These are phyloP conservation scores for Epichloe elymi DNA, from an alignment of 2,329 filamentous ascomycete species.

Conservation along the genomic window DNA sequence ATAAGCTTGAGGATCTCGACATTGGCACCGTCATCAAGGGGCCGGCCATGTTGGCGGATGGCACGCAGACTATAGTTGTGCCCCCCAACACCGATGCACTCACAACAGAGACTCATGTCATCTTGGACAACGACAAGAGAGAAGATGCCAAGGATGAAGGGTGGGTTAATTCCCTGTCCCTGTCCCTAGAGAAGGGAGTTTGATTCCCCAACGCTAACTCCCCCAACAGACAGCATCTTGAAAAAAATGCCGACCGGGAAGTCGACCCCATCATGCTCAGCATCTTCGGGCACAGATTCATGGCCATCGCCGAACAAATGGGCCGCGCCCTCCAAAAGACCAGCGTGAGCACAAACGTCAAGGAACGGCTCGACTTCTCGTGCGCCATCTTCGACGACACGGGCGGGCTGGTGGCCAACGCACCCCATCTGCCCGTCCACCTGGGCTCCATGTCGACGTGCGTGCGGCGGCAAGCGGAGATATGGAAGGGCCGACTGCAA, in stretches of 20 bases:
- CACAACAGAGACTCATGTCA: slow-evolving; percentile 73
- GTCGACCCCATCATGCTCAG: slow-evolving; percentile 67
- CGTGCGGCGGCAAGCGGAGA: slow-evolving; percentile 62
- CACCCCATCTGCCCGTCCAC: slow-evolving; percentile 70
- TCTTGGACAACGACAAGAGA: slow-evolving; percentile 63
- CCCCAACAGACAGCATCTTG: slow-evolving; percentile 7
- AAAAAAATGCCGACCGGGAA: slow-evolving; percentile 12
- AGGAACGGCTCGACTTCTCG: slow-evolving; percentile 71
- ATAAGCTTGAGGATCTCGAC: slow-evolving; percentile 62
- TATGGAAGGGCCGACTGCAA: slow-evolving; percentile 66
- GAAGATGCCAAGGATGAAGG: slow-evolving; percentile 25
- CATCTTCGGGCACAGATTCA: slow-evolving; percentile 72
- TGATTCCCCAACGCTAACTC: neutral
- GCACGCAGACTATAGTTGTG: slow-evolving; percentile 84
- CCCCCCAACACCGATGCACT: slow-evolving; percentile 66
- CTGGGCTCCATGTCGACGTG: slow-evolving; percentile 75
- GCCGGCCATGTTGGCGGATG: slow-evolving; percentile 76
- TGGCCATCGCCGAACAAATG: slow-evolving; percentile 81
- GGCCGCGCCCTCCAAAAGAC: slow-evolving; percentile 69
- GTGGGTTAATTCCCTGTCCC: slow-evolving; percentile 4
- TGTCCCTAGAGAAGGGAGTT: too few relatives aligned
- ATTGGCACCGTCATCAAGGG: slow-evolving; percentile 63
- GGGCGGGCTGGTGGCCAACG: slow-evolving; percentile 65
- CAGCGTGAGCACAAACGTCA: slow-evolving; percentile 68
- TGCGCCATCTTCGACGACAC: slow-evolving; percentile 68